These are phyloP conservation scores for Syzygium malaccense DNA, from an alignment of 441 rosid genomes.

Conservation along the genomic window DNA sequence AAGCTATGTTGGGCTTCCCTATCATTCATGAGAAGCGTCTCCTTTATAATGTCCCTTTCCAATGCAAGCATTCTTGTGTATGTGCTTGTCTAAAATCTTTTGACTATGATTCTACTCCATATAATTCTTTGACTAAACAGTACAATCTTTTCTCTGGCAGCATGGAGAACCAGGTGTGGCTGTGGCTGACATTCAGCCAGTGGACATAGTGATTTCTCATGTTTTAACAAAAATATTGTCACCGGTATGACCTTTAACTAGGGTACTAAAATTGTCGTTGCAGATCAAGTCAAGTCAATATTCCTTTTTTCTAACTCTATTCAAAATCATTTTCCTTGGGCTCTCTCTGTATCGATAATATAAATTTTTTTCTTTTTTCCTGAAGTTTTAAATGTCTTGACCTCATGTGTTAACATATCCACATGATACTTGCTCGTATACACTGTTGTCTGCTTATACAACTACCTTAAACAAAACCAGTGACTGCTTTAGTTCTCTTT, in stretches of 20 bases:
- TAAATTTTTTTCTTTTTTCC: not conserved
- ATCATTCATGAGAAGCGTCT: not conserved
- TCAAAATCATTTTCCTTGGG: not conserved
- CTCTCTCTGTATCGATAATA: not conserved
- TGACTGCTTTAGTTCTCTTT: not conserved
- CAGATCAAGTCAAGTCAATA: not conserved
- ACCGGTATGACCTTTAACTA: conserved; percentile 31
- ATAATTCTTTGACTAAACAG: conserved; percentile 10
- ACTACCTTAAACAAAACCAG: not conserved
- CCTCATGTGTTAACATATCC: not conserved
- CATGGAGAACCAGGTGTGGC: conserved; percentile 99
- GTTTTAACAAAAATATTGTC: conserved; percentile 81
- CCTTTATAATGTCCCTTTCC: not conserved
- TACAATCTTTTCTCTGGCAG: conserved; percentile 21
- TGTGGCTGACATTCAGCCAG: conserved; percentile 85
- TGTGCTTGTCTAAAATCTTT: not conserved
- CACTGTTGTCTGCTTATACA: not conserved
- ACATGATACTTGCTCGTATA: not conserved
- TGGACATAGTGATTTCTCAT: conserved; percentile 86
- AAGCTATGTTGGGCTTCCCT: not conserved
- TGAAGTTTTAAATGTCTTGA: not conserved
- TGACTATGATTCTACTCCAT: not conserved
- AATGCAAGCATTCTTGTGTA: not conserved
- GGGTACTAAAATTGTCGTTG: not conserved
- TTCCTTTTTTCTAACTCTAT: not conserved